Evolutionary conservation across 2,329 filamentous ascomycete genomes (phyloP), one percentile per base, ranked within the genome.

Genomic region (Aspergillus chevalieri): DNA sequence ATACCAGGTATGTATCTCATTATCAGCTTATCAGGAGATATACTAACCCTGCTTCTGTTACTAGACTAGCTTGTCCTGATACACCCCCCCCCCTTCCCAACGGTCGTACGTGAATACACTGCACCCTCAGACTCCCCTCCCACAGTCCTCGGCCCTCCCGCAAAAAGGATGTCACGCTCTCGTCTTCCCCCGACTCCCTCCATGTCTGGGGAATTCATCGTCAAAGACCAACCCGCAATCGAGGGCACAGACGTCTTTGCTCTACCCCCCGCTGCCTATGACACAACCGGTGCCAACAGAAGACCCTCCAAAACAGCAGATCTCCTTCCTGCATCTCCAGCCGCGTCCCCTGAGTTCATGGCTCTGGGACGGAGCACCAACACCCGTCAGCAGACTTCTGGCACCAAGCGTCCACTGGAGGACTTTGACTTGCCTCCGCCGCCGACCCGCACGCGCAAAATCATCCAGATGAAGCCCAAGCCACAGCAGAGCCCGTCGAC

Each of bases 381-480:
- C 46, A 54, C 52, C 42, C 65, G 54, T 47, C 66, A 61, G 57
- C 49, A 61, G 60, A n/a, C 30, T 15, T 38, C 60, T 60, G 64
- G 60, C 51, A 52, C 64, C 57, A 72, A 77, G 60, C 64, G 69
- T 36, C 64, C 71, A 19, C 57, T 73, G 52, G 68, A 70, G 28
- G 67, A 71, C 24, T 94, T 95, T 67, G 80, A 87, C 8, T 80
- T 98, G 14, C 93, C 93, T 17, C 93, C 93, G 8, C 93, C 92
- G 14, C 93, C 93, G 0, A 95, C 91, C 3, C 80, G 92, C 54
- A 88, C 89, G 39, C 85, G 92, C 62, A 97, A 94, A 74, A 97
- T 98, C 66, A 97, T 97, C 51, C 92, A 97, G 72, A 95, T 97
- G 91, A 95, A 95, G 70, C 92, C 83, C 9, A 75, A 76, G 52